Conservation (phyloP, 371 early-diverging fungal genomes). For the Syncephalastrum racemosum region DNA sequence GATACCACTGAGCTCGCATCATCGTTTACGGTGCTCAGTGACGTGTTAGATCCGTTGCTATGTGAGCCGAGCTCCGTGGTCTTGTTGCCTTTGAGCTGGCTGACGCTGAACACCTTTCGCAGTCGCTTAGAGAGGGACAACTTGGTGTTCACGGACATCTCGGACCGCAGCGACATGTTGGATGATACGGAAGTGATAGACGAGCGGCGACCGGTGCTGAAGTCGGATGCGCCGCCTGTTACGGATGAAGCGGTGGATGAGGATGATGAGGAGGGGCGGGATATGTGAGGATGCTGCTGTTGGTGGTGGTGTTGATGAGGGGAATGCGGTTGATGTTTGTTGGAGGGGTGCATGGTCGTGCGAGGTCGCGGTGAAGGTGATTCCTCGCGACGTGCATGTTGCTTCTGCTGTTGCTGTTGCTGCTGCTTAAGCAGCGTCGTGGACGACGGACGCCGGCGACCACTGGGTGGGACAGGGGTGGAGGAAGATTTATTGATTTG, state of each 20-base stretch:
- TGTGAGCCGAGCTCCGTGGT: neutral
- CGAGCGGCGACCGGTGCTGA: slow-evolving; percentile 24
- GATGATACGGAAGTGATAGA: slow-evolving; percentile 35
- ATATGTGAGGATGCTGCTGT: slow-evolving; percentile 1
- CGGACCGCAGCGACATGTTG: slow-evolving; percentile 16
- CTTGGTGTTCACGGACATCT: slow-evolving; percentile 27
- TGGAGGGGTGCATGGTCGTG: neutral
- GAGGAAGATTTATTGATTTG: slow-evolving; percentile 15
- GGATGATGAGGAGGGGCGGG: slow-evolving; percentile 13
- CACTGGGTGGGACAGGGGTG: no score
- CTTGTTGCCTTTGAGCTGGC: slow-evolving; percentile 17
- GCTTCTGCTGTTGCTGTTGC: slow-evolving; percentile 9
- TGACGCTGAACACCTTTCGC: slow-evolving; percentile 46
- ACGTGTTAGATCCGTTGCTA: slow-evolving; percentile 9
- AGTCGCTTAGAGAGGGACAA: slow-evolving; percentile 38
- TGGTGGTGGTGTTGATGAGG: slow-evolving; percentile 17
- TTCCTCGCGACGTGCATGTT: neutral
- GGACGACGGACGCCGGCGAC: no score
- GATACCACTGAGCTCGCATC: slow-evolving; percentile 7
- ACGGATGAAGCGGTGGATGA: slow-evolving; percentile 14
- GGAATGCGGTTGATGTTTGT: slow-evolving; percentile 7
- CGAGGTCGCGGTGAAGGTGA: neutral
- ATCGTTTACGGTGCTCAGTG: slow-evolving; percentile 4
- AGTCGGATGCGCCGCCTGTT: slow-evolving; percentile 6
- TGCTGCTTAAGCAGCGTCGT: slow-evolving; percentile 8